Evolutionary conservation across 2,329 filamentous ascomycete species (phyloP).

Genomic region (Gaeumannomyces tritici): DNA sequence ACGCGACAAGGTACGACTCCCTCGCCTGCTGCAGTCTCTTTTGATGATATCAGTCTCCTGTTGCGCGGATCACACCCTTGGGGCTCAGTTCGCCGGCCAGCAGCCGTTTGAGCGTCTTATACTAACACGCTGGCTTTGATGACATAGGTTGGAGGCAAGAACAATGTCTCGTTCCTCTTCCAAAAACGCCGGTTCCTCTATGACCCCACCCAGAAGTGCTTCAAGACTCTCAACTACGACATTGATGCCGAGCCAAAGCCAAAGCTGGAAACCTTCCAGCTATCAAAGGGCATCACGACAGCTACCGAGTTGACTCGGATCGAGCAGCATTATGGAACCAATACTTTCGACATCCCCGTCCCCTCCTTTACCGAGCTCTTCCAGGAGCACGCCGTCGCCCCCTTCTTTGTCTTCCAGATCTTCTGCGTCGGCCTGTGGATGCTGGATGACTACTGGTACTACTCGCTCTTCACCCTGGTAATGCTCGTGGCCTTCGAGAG

Average conservation of each 20-base stretch:
- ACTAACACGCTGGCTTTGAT: neutral
- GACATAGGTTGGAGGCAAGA: conserved; percentile 56
- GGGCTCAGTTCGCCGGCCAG: too few relatives aligned
- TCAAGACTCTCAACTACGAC: conserved; percentile 71
- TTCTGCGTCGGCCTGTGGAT: conserved; percentile 99
- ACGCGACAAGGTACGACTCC: conserved; percentile 53
- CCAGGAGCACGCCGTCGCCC: conserved; percentile 95
- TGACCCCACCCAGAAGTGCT: conserved; percentile 59
- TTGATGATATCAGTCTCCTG: neutral
- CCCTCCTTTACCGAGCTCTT: conserved; percentile 93
- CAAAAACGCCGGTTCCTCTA: conserved; percentile 97
- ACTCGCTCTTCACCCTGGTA: conserved; percentile 95
- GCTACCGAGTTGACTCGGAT: conserved; percentile 69
- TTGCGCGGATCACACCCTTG: neutral
- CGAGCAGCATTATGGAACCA: conserved; percentile 88
- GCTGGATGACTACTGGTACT: conserved; percentile 99
- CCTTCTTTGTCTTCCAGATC: conserved; percentile 98
- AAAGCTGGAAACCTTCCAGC: conserved; percentile 66
- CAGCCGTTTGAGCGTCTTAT: too few relatives aligned
- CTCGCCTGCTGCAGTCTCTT: conserved; percentile 3
- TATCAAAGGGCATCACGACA: conserved; percentile 63
- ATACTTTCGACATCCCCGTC: conserved; percentile 96
- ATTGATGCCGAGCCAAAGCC: conserved; percentile 84
- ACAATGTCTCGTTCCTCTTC: conserved; percentile 82
- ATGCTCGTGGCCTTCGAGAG: conserved; percentile 98